A percentile compares a stretch with the other conserved stretches of the same genome.
These are phyloP conservation scores for Aegilops longissima DNA, from an alignment of 176 grass and related monocot genomes.

Conservation along the genomic window DNA sequence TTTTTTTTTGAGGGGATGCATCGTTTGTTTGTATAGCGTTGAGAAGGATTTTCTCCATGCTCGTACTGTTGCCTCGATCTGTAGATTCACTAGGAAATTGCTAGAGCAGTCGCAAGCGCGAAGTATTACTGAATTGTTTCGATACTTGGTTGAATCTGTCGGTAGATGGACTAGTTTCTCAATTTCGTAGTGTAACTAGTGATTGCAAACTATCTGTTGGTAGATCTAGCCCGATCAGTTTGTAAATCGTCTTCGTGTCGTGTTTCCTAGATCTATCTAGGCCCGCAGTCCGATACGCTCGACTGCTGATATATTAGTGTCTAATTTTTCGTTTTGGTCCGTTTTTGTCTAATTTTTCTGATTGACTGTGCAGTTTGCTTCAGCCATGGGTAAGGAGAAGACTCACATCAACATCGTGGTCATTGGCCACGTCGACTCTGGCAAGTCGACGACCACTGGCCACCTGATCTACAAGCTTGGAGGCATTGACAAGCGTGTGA, in stretches of 20 bases:
- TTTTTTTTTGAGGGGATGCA: too few species aligned
- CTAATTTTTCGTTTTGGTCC: neutral
- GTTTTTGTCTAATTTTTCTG: neutral
- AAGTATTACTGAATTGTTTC: neutral
- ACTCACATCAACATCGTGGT: slow-evolving; percentile 68
- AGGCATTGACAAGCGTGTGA: slow-evolving; percentile 91
- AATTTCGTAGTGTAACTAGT: neutral
- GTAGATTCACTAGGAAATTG: neutral
- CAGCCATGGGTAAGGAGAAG: slow-evolving; percentile 82
- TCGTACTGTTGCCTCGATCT: neutral
- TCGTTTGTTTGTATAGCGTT: neutral
- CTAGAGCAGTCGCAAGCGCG: neutral
- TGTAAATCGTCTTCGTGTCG: neutral
- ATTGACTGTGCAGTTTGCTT: neutral
- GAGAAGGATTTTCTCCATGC: neutral
- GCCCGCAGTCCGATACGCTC: neutral
- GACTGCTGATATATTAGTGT: neutral
- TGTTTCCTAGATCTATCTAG: neutral
- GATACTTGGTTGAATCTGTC: neutral
- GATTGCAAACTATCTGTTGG: neutral
- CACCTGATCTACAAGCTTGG: slow-evolving; percentile 84
- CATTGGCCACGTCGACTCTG: slow-evolving; percentile 79
- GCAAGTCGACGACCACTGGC: slow-evolving; percentile 77
- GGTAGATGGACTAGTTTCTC: neutral
- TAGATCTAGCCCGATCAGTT: neutral